These are phyloP conservation scores for Boletus subcaerulescens DNA, from an alignment of 768 basidiomycete species.

Conservation along the genomic window DNA sequence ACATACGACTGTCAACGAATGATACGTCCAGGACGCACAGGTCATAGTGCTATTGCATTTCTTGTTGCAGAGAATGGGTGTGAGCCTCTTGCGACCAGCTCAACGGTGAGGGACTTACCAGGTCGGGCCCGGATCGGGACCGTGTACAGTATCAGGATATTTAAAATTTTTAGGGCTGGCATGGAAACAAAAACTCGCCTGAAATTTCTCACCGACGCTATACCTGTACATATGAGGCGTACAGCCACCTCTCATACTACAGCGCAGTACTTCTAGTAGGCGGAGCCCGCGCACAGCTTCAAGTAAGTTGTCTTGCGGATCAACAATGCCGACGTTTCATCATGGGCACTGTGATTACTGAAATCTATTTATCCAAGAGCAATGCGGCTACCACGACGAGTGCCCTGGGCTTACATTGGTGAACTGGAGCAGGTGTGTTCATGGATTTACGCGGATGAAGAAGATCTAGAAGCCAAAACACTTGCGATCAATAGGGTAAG, in stretches of 20 bases:
- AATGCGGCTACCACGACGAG: slow-evolving; percentile 76
- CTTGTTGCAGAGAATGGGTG: not conserved
- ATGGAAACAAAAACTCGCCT: not conserved
- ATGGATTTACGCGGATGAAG: slow-evolving; percentile 70
- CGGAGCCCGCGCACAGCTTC: too few species aligned
- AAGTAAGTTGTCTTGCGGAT: too few species aligned
- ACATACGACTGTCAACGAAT: not conserved
- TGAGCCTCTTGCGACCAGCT: not conserved
- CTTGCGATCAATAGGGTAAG: slow-evolving; percentile 65
- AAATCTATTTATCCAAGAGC: not conserved
- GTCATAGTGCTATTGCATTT: not conserved
- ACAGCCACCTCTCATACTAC: not conserved
- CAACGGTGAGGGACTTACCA: not conserved
- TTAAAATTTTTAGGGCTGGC: not conserved
- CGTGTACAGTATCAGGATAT: too few species aligned
- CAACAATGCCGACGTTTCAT: too few species aligned
- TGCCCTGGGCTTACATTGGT: slow-evolving; percentile 67
- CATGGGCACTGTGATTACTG: not conserved
- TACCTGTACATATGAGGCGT: not conserved
- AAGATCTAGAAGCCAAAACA: slow-evolving; percentile 51
- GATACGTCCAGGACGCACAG: not conserved
- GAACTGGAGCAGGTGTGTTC: slow-evolving; percentile 76
- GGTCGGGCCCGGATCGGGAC: too few species aligned
- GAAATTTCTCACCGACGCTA: not conserved
- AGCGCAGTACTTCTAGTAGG: not conserved